These are phyloP conservation scores for Barnettozyma vustinii DNA, from an alignment of 805 yeast species.

Conservation along the genomic window DNA sequence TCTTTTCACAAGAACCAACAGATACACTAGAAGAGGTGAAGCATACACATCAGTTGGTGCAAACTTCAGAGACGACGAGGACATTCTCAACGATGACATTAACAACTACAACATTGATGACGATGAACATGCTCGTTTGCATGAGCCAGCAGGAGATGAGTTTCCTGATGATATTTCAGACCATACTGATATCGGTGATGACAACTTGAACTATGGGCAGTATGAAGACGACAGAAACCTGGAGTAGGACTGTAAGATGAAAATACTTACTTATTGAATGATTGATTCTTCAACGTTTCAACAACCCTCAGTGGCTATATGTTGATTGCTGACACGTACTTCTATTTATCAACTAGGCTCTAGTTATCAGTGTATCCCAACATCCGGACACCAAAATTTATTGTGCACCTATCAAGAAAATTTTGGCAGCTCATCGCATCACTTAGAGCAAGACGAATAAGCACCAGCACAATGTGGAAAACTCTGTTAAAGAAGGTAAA, in stretches of 20 bases:
- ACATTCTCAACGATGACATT: slow-evolving; percentile 19
- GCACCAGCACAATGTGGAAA: background rate
- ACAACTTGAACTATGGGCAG: slow-evolving; percentile 8
- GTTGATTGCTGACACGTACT: too few species aligned
- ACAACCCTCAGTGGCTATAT: too few species aligned
- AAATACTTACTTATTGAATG: background rate
- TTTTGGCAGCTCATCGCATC: slow-evolving; percentile 7
- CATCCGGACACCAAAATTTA: slow-evolving; percentile 9
- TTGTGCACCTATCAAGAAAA: background rate
- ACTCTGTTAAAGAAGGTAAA: background rate
- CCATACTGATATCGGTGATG: slow-evolving; percentile 4
- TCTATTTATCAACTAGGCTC: too few species aligned
- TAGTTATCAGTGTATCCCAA: background rate
- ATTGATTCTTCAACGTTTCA: too few species aligned
- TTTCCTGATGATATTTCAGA: slow-evolving; percentile 8
- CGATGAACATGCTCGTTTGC: slow-evolving; percentile 12
- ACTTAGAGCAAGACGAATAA: background rate
- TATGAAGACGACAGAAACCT: slow-evolving; percentile 14
- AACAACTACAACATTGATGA: slow-evolving; percentile 24
- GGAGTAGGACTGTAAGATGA: slow-evolving; percentile 1
- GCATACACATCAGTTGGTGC: slow-evolving; percentile 15
- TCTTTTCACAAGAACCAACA: slow-evolving; percentile 16
- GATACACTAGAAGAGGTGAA: slow-evolving; percentile 21
- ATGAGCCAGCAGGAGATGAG: background rate
- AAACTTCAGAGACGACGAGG: slow-evolving; percentile 21